These are phyloP conservation scores for Noccaea bulbosa DNA, from an alignment of 345 rosid genomes.

Conservation along the genomic window DNA sequence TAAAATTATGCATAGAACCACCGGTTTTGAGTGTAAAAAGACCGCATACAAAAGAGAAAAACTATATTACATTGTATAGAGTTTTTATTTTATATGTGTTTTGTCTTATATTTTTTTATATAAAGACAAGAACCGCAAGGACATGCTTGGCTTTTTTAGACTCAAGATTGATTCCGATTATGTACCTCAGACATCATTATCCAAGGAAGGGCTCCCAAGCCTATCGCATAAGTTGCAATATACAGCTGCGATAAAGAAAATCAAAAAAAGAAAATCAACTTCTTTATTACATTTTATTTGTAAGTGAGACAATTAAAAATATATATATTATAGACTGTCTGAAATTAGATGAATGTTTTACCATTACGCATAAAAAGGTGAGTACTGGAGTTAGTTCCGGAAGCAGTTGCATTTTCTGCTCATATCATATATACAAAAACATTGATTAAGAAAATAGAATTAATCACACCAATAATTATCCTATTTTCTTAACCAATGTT, in stretches of 20 bases:
- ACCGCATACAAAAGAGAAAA: too few relatives aligned
- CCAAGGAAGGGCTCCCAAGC: constrained; percentile 50
- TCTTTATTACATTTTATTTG: neutral
- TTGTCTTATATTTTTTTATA: too few relatives aligned
- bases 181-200: constrained; percentile 53
- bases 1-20: too few relatives aligned
- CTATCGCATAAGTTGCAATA: constrained; percentile 42
- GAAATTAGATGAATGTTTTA: constrained; percentile 15
- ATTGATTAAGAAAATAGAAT: neutral
- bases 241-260: constrained; percentile 29
- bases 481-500: too few relatives aligned
- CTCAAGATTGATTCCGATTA: too few relatives aligned
- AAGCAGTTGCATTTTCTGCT: constrained; percentile 37
- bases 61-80: too few relatives aligned
- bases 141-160: too few relatives aligned
- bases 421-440: neutral
- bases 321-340: neutral
- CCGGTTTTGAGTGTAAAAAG: too few relatives aligned
- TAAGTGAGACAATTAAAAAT: neutral
- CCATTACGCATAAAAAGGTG: constrained; percentile 33
- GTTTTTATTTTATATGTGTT: too few relatives aligned
- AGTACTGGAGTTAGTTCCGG: constrained; percentile 42
- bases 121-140: too few relatives aligned
- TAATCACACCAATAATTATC: neutral
- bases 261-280: neutral